Base-by-base conservation (phyloP, 345 rosid species). In the Capsella bursapastoris region DNA sequence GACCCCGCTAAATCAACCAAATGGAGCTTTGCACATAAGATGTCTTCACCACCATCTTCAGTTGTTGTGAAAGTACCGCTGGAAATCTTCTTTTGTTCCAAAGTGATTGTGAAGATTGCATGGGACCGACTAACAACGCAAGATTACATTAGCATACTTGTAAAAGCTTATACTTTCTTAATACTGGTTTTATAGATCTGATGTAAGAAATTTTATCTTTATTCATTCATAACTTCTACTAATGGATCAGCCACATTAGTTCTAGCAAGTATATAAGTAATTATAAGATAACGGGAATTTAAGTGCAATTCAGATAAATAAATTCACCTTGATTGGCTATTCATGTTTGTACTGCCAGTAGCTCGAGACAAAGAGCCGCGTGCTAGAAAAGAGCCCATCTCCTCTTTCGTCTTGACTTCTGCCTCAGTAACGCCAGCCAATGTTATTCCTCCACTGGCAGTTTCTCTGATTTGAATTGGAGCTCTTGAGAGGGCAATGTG, bases 341-440 rank as follows among this genome's bases (percentile, higher is more conserved):
- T 92, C 99, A 95, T 95, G 52, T 92, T 92, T 10, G 99, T 95
- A 72, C 99, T 95, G 13, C 84, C 99, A 63, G 99, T 95, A 22
- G 99, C 99, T 52, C 98, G 96, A 52, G 85, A 28, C 70, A 89
- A 53, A 47, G 99, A 95, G 64, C 99, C 99, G 9, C 91, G 80
- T 0, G 88, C 86, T 47, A 95, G 69, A 78, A 72, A 85, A 0
- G 88, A 86, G 2, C 87, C 87, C 99, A 95, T 95, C 81, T 95
- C 99, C 78, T 90, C 97, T 73, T 88, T 92, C 6, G 84, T 84
- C 67, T 83, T 83, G 43, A 92, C 98, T 84, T 95, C 98, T 7
- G 97, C 86, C 73, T 92, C 97, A 40, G 91, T 90, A 34, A 95
- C 98, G 1, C 99, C 99, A 34, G 97, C 93, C 68, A 95, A 90